phyloP scores from a whole-genome alignment of 495 filamentous ascomycete genomes.

The Lasiosphaeria hispida region DNA sequence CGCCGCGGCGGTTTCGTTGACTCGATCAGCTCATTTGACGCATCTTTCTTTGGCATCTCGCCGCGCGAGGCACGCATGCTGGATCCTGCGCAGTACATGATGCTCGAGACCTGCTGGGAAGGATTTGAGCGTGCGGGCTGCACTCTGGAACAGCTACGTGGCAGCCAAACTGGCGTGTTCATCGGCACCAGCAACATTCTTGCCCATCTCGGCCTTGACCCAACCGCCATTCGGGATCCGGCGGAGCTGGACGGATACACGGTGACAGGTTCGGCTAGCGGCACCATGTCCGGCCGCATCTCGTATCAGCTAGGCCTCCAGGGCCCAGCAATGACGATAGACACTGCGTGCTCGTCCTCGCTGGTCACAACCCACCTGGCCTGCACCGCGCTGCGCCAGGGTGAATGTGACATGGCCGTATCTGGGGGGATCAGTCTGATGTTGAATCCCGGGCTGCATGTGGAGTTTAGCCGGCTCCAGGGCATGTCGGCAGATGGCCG shows the following conservation, averaged over 20 bases:
- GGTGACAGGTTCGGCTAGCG: conserved; percentile 15
- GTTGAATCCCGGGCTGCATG: conserved; percentile 26
- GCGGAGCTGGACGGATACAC: conserved; percentile 22
- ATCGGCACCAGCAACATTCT: conserved; percentile 34
- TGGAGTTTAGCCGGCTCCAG: conserved; percentile 23
- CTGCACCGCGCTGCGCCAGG: conserved; percentile 27
- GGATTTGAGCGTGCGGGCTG: conserved; percentile 39
- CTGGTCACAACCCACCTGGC: conserved; percentile 39
- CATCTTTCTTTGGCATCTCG: conserved; percentile 40
- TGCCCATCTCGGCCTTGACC: neutral
- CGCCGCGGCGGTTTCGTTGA: conserved; percentile 18
- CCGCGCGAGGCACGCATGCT: conserved; percentile 35
- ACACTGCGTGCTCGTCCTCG: conserved; percentile 43
- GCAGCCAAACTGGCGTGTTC: conserved; percentile 37
- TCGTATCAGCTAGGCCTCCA: conserved; percentile 45
- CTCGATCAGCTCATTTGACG: conserved; percentile 29
- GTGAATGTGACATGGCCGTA: conserved; percentile 33
- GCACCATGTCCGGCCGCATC: conserved; percentile 43
- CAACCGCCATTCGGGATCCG: neutral
- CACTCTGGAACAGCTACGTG: conserved; percentile 28
- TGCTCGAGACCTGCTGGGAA: conserved; percentile 38
- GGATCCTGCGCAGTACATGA: conserved; percentile 37
- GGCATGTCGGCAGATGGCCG: conserved; percentile 32
- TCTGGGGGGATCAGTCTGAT: conserved; percentile 37
- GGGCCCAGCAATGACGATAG: conserved; percentile 44